Conservation (phyloP, 202 grass and related monocot species). For the Dendrocalamus latiflorus region DNA sequence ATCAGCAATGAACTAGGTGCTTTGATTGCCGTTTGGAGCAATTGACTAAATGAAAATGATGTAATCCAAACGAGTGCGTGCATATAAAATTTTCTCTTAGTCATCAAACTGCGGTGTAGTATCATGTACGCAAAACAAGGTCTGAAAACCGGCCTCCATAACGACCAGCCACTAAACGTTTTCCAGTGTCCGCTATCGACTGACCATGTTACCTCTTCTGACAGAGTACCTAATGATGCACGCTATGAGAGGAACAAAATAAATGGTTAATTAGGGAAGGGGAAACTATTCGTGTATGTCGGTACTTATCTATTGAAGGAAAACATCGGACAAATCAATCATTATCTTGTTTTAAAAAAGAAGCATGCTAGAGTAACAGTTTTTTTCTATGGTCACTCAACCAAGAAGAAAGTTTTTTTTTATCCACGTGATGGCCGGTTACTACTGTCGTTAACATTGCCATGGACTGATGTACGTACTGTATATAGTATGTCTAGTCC, state of each 20-base stretch:
- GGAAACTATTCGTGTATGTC: background rate
- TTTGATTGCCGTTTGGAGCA: no score
- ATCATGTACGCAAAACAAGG: background rate
- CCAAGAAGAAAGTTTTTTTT: no score
- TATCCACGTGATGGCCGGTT: no score
- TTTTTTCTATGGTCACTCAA: no score
- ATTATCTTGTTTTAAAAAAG: background rate
- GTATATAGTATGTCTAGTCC: no score
- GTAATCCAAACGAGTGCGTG: no score
- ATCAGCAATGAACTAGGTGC: no score
- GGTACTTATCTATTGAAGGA: background rate
- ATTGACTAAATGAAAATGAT: background rate
- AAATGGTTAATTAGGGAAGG: background rate
- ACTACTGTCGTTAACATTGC: no score
- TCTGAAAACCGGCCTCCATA: background rate
- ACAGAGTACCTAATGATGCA: conserved; percentile 21
- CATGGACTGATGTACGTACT: no score
- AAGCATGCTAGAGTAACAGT: background rate
- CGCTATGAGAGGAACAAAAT: background rate
- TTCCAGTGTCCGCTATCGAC: background rate
- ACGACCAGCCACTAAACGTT: conserved; percentile 26
- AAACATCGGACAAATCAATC: background rate
- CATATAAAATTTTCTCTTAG: no score
- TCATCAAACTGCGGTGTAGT: no score
- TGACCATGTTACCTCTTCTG: background rate